phyloP scores from a whole-genome alignment of 108 stramenopile species.

The Cylindrotheca fusiformis region DNA sequence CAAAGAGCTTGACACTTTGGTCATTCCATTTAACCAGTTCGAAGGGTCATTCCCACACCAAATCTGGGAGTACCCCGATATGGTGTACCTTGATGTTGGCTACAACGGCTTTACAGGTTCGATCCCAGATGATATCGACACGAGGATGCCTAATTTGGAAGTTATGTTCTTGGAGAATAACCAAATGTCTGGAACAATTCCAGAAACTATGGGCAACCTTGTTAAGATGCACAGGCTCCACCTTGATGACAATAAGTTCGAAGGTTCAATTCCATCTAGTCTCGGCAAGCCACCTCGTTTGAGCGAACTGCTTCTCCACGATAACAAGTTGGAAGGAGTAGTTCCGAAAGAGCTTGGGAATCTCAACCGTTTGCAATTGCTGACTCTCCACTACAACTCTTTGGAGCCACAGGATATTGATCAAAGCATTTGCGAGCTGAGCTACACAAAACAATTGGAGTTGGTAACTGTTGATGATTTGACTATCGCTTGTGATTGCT shows the following conservation, averaged over 20 bases:
- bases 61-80: constrained; percentile 43
- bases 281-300: constrained; percentile 32
- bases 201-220: constrained; percentile 44
- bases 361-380: constrained; percentile 6
- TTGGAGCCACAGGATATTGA: constrained; percentile 4
- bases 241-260: constrained; percentile 46
- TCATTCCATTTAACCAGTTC: constrained; percentile 49
- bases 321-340: constrained; percentile 46
- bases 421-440: constrained; percentile 24
- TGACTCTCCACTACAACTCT: constrained; percentile 35
- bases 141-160: constrained; percentile 30
- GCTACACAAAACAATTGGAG: constrained; percentile 11
- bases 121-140: constrained; percentile 24
- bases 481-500: constrained; percentile 26
- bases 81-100: constrained; percentile 46
- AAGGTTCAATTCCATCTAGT: constrained; percentile 46
- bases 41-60: constrained; percentile 51
- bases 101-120: constrained; percentile 42
- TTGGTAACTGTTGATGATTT: constrained; percentile 25
- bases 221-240: constrained; percentile 22
- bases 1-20: constrained; percentile 40
- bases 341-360: constrained; percentile 41
- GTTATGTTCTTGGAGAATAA: constrained; percentile 59
- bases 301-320: constrained; percentile 46
- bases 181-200: constrained; percentile 53